Conservation (phyloP, 2,329 filamentous ascomycete genomes). For the Geosmithia morbida region DNA sequence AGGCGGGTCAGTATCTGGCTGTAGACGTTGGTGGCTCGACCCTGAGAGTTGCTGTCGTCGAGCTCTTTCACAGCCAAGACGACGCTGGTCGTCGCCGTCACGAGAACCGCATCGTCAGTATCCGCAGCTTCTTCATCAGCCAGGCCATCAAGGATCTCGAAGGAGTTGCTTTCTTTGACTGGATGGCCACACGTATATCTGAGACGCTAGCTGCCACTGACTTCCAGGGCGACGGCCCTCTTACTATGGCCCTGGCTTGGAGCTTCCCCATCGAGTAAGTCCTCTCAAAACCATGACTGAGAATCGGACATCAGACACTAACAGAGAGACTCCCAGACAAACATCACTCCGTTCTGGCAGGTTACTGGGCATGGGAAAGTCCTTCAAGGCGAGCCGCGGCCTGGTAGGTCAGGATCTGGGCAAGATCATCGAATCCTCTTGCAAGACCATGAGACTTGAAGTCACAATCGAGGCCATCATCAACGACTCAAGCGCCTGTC, state of each 20-base stretch:
- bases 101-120: conserved; percentile 37
- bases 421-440: conserved; percentile 40
- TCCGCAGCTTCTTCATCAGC: conserved; percentile 41
- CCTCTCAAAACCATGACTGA: not conserved
- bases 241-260: conserved; percentile 51
- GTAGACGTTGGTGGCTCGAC: conserved; percentile 59
- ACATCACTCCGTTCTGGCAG: conserved; percentile 45
- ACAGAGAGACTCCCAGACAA: conserved; percentile 29
- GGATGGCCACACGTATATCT: conserved; percentile 48
- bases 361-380: conserved; percentile 51
- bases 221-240: conserved; percentile 23
- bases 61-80: conserved; percentile 27
- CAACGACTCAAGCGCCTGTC: conserved; percentile 53
- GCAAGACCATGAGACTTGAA: conserved; percentile 31
- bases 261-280: conserved; percentile 57
- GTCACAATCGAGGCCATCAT: conserved; percentile 46
- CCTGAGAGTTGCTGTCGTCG: conserved; percentile 48
- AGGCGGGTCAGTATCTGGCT: conserved; percentile 44
- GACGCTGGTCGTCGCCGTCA: conserved; percentile 8
- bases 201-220: conserved; percentile 34
- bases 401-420: conserved; percentile 46
- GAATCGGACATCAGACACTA: not conserved
- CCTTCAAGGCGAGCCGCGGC: conserved; percentile 43
- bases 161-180: conserved; percentile 50
- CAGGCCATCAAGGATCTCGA: conserved; percentile 38